Evolutionary conservation across 2,329 filamentous ascomycete genomes (phyloP).

Genomic region (Pseudocercospora vitis): DNA sequence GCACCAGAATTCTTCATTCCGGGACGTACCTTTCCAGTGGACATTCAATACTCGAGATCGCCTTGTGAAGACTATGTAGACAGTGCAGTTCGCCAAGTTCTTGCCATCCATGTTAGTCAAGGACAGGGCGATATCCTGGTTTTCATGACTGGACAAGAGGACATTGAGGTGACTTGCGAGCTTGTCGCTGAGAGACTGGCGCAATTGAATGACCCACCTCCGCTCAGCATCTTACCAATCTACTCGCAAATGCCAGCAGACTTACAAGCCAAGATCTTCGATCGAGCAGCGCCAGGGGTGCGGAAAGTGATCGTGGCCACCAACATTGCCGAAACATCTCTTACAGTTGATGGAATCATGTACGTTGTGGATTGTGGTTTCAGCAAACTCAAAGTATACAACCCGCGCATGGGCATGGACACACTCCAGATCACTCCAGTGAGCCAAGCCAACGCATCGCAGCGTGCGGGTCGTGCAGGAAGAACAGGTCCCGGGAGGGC

Average conservation of each 20-base stretch:
- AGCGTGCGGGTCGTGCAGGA: conserved; percentile 89
- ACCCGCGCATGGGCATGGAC: conserved; percentile 99
- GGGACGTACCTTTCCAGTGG: conserved; percentile 92
- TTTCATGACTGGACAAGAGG: conserved; percentile 99
- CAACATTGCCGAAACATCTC: conserved; percentile 95
- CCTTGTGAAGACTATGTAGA: conserved; percentile 98
- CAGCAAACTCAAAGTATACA: conserved; percentile 98
- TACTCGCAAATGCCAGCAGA: conserved; percentile 99
- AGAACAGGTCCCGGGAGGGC: conserved; percentile 94
- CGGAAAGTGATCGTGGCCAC: conserved; percentile 98
- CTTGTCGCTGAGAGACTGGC: conserved; percentile 83
- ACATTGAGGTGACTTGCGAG: conserved; percentile 96
- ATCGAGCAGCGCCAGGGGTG: conserved; percentile 82
- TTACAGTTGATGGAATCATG: conserved; percentile 99
- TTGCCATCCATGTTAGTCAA: conserved; percentile 95
- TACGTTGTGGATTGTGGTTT: conserved; percentile 97
- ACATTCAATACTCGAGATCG: conserved; percentile 91
- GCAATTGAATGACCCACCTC: conserved; percentile 88
- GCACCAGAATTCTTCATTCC: conserved; percentile 97
- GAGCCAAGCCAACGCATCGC: conserved; percentile 91
- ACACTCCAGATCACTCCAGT: conserved; percentile 97
- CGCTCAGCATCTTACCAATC: conserved; percentile 91
- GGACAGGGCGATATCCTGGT: conserved; percentile 90
- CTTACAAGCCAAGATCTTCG: conserved; percentile 95
- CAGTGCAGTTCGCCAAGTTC: conserved; percentile 89